Base-by-base conservation (phyloP, 345 rosid species). In the Psidium friedrichsthalianum region DNA sequence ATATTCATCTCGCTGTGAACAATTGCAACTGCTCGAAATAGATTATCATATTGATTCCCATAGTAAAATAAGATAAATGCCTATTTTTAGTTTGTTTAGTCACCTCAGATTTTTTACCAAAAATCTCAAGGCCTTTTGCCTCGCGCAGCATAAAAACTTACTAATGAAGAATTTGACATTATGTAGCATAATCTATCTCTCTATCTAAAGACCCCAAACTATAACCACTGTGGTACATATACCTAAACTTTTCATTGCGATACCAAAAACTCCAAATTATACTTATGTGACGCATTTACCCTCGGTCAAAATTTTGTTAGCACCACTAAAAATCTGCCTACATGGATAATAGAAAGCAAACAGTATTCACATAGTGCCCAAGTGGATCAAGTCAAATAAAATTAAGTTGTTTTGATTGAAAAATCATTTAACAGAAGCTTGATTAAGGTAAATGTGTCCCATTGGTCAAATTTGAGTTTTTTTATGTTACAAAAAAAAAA, bases 81-180 rank as follows among this genome's bases (percentile, higher is more conserved):
- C 0, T 11, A n/a, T 25, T 25, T 58, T 58, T 58, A 11, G 15
- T n/a, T 25, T 58, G 64, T 58, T 58, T 58, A 14, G 5, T 57
- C 64, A 57, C 13, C 64, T 57, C 15, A 5, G 1, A 24, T 57
- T 57, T 57, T 57, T 36, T 36, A 57, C 15, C 64, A 57, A 25
- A 57, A 57, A 11, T 57, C 64, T 57, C 16, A 57, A 57, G 29
- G 64, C 64, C 64, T 57, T 57, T 25, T 36, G 36, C 29, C 64
- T 57, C 1, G 29, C 0, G 15, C 25, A 27, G 25, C 0, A 15
- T 57, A 0, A 1, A n/a, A 57, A 57, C 64, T 57, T 57, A 57
- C 1, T 57, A 0, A 27, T 11, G 29, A 57, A 25, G 32, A 25
- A n/a, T n/a, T 25, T 0, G 32, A 25, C 64, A 25, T 57, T 11